Conservation (phyloP, 78 protist genomes). For the Polysphondylium violaceum region DNA sequence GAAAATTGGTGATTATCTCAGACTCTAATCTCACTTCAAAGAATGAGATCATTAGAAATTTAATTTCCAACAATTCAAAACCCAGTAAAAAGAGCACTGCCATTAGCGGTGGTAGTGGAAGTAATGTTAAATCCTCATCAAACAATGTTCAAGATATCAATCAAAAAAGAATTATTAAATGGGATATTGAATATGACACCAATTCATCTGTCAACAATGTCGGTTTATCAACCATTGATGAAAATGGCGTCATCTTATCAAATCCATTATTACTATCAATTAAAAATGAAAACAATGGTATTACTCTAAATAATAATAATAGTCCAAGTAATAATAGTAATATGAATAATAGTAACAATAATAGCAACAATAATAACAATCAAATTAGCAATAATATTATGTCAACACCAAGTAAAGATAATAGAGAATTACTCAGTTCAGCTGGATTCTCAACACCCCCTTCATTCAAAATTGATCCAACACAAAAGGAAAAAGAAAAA, state of each 20-base stretch:
- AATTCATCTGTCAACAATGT: too few relatives aligned
- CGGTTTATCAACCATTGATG: too few relatives aligned
- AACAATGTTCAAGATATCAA: not conserved
- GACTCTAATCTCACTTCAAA: constrained; percentile 28
- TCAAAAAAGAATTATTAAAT: constrained; percentile 1
- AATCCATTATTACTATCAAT: not conserved
- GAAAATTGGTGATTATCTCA: constrained; percentile 45
- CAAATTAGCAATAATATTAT: too few relatives aligned
- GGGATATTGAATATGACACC: constrained; percentile 19
- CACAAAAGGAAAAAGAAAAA: not conserved
- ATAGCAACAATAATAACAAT: not conserved
- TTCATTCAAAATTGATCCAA: too few relatives aligned
- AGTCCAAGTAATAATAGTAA: not conserved
- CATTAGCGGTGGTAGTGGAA: not conserved
- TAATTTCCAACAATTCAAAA: constrained; percentile 4
- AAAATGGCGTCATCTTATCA: too few relatives aligned
- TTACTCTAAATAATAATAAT: not conserved
- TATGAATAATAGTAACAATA: not conserved
- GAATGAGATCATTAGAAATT: constrained; percentile 56
- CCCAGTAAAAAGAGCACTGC: not conserved
- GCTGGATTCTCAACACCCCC: not conserved
- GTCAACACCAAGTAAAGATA: not conserved
- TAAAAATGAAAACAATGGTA: not conserved
- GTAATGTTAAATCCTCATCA: not conserved
- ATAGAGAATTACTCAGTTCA: not conserved